phyloP scores from a whole-genome alignment of 352 stramenopile species.

The Globisporangium takayamanum region DNA sequence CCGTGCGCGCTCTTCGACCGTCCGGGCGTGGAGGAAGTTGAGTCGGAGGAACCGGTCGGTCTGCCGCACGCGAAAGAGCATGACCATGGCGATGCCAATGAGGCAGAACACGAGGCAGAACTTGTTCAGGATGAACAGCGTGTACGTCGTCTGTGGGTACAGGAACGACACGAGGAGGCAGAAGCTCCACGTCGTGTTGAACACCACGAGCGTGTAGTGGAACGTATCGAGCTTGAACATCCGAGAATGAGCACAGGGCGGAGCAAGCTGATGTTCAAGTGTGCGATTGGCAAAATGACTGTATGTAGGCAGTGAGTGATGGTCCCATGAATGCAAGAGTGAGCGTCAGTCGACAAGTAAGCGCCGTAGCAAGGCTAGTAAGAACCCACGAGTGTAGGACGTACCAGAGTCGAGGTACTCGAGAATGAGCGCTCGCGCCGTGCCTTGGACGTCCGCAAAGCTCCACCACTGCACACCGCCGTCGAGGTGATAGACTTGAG shows the following conservation, averaged over 20 bases:
- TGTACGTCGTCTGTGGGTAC: slow-evolving; percentile 50
- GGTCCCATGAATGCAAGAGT: too few relatives aligned
- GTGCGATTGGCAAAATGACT: slow-evolving; percentile 58
- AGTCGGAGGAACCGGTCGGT: slow-evolving; percentile 67
- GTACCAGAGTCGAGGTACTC: slow-evolving; percentile 47
- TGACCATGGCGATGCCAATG: slow-evolving; percentile 39
- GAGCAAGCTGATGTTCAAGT: slow-evolving; percentile 64
- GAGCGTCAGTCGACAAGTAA: background rate
- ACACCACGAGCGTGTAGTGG: slow-evolving; percentile 59
- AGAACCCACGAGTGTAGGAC: background rate
- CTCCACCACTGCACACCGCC: slow-evolving; percentile 42
- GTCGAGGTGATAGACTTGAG: slow-evolving; percentile 26
- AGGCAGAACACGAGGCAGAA: slow-evolving; percentile 66
- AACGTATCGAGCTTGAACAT: slow-evolving; percentile 74
- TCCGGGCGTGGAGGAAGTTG: slow-evolving; percentile 72
- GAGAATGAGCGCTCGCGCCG: slow-evolving; percentile 31
- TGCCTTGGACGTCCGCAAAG: slow-evolving; percentile 51
- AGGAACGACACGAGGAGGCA: slow-evolving; percentile 51
- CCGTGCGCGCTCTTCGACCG: slow-evolving; percentile 57
- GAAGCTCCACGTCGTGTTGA: slow-evolving; percentile 62
- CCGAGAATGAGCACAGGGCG: slow-evolving; percentile 51
- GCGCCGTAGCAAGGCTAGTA: background rate
- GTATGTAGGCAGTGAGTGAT: background rate
- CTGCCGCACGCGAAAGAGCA: slow-evolving; percentile 63
- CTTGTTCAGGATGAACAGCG: slow-evolving; percentile 66